Percentiles rank a stretch among this genome's conserved stretches.
These are phyloP conservation scores for Microbotryum lychnidis-dioicae DNA, from an alignment of 1,284 basidiomycete genomes.

Conservation along the genomic window DNA sequence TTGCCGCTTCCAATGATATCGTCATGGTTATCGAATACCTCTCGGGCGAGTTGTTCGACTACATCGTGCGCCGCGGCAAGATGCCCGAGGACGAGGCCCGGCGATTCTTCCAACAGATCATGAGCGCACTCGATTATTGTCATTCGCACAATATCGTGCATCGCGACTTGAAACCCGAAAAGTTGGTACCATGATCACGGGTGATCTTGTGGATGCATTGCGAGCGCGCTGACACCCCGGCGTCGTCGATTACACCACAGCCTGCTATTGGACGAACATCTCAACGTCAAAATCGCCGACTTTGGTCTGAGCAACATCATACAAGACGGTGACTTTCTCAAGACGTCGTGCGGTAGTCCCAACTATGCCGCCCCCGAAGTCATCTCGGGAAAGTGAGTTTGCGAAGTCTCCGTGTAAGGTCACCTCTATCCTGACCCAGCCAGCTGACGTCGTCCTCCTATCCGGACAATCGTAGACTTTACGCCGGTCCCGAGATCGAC, in stretches of 20 bases:
- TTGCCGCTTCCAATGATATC: conserved; percentile 83
- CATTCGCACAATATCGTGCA: conserved; percentile 91
- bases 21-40: conserved; percentile 80
- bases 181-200: conserved; percentile 47
- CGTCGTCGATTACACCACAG: conserved; percentile 30
- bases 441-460: not conserved
- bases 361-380: conserved; percentile 96
- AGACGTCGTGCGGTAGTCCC: conserved; percentile 88
- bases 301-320: conserved; percentile 91
- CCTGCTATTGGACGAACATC: conserved; percentile 46
- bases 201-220: not conserved
- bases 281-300: conserved; percentile 83
- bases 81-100: conserved; percentile 78
- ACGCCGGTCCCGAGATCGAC: conserved; percentile 91
- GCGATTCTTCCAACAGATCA: conserved; percentile 91
- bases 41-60: conserved; percentile 89
- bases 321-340: conserved; percentile 86
- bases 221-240: not conserved
- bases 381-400: conserved; percentile 63
- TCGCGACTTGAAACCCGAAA: conserved; percentile 91
- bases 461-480: conserved; percentile 47
- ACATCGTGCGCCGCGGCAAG: conserved; percentile 78
- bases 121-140: conserved; percentile 89
- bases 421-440: not conserved
- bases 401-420: too few species aligned